These are phyloP conservation scores for Cokeromyces recurvatus DNA, from an alignment of 371 early-diverging fungal genomes.

Conservation along the genomic window DNA sequence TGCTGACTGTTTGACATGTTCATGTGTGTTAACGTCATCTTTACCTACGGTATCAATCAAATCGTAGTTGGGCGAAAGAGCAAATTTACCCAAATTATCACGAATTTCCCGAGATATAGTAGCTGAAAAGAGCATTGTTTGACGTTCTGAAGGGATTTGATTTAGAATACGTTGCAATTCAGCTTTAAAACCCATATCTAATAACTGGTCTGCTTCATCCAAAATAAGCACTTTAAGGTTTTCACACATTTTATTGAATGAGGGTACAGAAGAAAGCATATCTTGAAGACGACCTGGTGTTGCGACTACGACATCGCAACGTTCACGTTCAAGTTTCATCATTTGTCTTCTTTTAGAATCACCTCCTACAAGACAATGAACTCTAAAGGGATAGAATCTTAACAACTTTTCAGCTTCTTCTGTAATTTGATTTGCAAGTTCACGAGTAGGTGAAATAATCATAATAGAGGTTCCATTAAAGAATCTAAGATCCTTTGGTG, in stretches of 20 bases:
- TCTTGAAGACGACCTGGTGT: conserved; percentile 95
- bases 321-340: conserved; percentile 49
- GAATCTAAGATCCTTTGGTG: conserved; percentile 22
- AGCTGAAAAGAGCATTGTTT: conserved; percentile 97
- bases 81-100: conserved; percentile 56
- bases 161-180: conserved; percentile 83
- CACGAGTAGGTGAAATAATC: conserved; percentile 95
- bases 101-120: conserved; percentile 88
- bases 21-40: conserved; percentile 75
- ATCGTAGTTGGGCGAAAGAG: conserved; percentile 68
- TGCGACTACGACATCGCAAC: conserved; percentile 88
- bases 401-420: conserved; percentile 74
- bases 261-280: conserved; percentile 63
- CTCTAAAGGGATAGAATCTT: conserved; percentile 59
- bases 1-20: conserved; percentile 75
- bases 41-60: conserved; percentile 85
- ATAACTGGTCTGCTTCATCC: conserved; percentile 98
- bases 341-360: conserved; percentile 64
- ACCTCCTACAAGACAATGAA: conserved; percentile 91
- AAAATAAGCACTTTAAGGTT: conserved; percentile 77
- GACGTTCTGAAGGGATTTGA: conserved; percentile 77
- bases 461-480: conserved; percentile 68
- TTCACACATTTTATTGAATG: conserved; percentile 54
- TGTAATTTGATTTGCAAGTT: conserved; percentile 94
- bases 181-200: conserved; percentile 97